Percentiles rank a stretch among this genome's conserved stretches.
Conservation (phyloP, 352 stramenopile species). For the Pythium phragmitis region DNA sequence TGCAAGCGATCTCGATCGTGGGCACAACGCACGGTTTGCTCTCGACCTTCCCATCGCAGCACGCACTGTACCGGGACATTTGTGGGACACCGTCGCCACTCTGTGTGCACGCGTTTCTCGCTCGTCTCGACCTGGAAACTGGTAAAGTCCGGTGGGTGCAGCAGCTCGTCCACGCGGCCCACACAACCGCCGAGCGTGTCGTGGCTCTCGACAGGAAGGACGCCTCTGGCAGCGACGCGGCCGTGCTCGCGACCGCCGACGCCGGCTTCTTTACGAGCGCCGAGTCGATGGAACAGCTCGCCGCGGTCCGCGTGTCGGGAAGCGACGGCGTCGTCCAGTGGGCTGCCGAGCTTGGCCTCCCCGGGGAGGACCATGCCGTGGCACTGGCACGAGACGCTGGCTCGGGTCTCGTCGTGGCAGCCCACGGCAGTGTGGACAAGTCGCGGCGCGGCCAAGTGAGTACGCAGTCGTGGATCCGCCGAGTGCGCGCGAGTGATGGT, state of each 20-base stretch:
- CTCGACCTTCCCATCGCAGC: constrained; percentile 24
- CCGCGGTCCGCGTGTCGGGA: background rate
- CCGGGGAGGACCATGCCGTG: constrained; percentile 22
- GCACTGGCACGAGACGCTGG: background rate
- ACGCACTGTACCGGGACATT: constrained; percentile 14
- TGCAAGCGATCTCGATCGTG: constrained; percentile 20
- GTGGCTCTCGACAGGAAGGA: background rate
- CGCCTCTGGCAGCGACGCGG: background rate
- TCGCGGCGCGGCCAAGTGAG: constrained; percentile 9
- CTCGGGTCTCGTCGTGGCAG: constrained; percentile 2
- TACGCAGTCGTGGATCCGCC: constrained; percentile 12
- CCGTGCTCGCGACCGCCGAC: constrained; percentile 12
- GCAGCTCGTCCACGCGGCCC: constrained; percentile 15
- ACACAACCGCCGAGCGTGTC: constrained; percentile 8
- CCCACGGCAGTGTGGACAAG: constrained; percentile 16
- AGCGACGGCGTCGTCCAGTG: constrained; percentile 26
- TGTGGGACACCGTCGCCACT: constrained; percentile 4
- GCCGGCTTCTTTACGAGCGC: constrained; percentile 17
- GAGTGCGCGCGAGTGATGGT: constrained; percentile 3
- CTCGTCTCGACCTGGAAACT: constrained; percentile 5
- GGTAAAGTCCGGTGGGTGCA: constrained; percentile 21
- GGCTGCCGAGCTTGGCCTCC: constrained; percentile 25
- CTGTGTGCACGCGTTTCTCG: constrained; percentile 27
- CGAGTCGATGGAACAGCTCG: constrained; percentile 27
- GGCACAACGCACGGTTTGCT: constrained; percentile 26